A percentile compares a stretch with the other conserved stretches of the same genome.
Conservation (phyloP, 768 basidiomycete genomes). For the Sarcomyxa edulis region DNA sequence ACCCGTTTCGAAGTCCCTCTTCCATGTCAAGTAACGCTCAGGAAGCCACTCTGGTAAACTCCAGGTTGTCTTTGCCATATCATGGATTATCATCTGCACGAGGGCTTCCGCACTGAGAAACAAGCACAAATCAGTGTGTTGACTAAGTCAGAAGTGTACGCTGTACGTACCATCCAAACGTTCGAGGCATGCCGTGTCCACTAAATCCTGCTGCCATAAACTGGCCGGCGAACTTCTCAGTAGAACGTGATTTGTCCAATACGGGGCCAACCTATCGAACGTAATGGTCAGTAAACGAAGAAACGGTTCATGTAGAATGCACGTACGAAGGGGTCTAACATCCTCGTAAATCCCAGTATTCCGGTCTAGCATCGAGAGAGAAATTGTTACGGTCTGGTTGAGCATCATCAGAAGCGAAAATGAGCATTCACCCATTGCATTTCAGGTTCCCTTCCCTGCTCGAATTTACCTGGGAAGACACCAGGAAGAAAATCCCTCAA, state of each 20-base stretch:
- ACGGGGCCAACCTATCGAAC: constrained; percentile 59
- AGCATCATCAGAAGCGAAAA: not conserved
- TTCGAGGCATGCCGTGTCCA: constrained; percentile 80
- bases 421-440: constrained; percentile 70
- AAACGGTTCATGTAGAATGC: not conserved
- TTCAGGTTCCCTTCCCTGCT: constrained; percentile 46
- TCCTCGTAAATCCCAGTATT: constrained; percentile 71
- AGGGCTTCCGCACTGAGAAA: constrained; percentile 53
- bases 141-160: not conserved
- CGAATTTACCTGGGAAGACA: constrained; percentile 51
- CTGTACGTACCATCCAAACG: constrained; percentile 56
- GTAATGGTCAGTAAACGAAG: not conserved
- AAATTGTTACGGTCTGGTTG: too few relatives aligned
- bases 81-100: constrained; percentile 50
- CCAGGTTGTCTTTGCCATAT: constrained; percentile 43
- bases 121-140: constrained; percentile 6
- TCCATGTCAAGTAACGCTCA: constrained; percentile 38
- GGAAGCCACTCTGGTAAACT: constrained; percentile 60
- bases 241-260: constrained; percentile 19
- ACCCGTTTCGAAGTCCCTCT: too few relatives aligned
- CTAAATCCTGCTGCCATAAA: constrained; percentile 70
- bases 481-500: constrained; percentile 56
- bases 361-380: constrained; percentile 56
- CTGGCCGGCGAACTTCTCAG: constrained; percentile 42
- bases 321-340: constrained; percentile 63